phyloP scores from a whole-genome alignment of 768 basidiomycete species.

The Lentinula aciculospora region DNA sequence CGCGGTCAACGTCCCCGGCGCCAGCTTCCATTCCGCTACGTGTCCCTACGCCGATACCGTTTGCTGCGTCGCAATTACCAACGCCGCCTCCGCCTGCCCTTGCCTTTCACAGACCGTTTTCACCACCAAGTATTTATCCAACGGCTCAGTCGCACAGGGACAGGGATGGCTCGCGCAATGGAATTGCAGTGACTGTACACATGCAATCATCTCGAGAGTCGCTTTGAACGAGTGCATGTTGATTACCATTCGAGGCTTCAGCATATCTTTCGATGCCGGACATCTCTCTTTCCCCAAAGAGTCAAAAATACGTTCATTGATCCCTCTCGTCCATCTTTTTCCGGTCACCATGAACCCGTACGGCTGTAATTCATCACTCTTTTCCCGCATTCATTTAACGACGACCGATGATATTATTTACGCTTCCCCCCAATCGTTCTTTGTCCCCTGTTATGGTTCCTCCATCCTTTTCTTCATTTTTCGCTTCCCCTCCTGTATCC shows the following conservation, averaged over 20 bases:
- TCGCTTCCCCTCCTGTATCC: background rate
- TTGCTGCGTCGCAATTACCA: background rate
- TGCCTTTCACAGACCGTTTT: background rate
- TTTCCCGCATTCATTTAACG: background rate
- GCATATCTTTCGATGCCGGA: background rate
- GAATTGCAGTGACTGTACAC: background rate
- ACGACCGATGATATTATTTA: background rate
- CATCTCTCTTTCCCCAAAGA: background rate
- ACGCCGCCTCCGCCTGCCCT: background rate
- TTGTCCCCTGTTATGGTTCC: background rate
- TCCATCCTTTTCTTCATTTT: background rate
- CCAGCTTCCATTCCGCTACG: background rate
- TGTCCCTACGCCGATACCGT: background rate
- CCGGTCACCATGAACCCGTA: background rate
- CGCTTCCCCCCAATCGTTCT: background rate
- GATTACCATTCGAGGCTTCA: background rate
- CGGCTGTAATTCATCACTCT: background rate
- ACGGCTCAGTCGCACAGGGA: background rate
- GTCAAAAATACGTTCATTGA: background rate
- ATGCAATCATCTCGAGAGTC: background rate
- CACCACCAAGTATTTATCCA: background rate
- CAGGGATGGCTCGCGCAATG: background rate
- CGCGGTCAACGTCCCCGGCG: background rate
- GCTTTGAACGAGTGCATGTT: background rate
- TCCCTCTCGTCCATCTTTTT: background rate